Base-by-base conservation (phyloP, 1,284 basidiomycete genomes). In the Sanguinoderma infundibulare region DNA sequence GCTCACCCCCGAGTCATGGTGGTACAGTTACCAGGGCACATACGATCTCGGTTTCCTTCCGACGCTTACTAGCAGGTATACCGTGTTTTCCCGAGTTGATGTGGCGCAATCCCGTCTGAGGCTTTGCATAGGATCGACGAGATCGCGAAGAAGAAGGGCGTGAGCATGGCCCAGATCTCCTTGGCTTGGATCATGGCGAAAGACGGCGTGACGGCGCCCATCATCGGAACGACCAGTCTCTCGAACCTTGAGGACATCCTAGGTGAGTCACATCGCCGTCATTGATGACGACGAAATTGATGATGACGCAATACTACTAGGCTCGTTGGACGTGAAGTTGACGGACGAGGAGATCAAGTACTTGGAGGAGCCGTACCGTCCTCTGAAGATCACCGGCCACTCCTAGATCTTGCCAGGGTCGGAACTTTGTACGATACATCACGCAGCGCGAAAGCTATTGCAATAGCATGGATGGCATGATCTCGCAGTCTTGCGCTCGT, bases 181-280 rank as follows among this genome's bases (percentile, higher is more conserved):
- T 20, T 51, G 5, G 63, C 66, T 0, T 67, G 66, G 63, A 35
- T 61, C 38, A 49, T 66, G 36, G 38, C 66, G n/a, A 67, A 65
- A 57, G 60, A 60, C 0, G 79, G 72, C 35, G 80, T 86, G 14
- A 77, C 79, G 20, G 83, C 83, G 10, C 84, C 84, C 2, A 84
- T 86, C 65, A 77, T 86, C 15, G 84, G 85, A 0, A 80, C 80
- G 5, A 85, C 81, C 5, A 81, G 74, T 49, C 69, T 85, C 10
- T 72, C 80, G 64, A 83, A 84, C 68, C 70, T 87, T 10, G 73
- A 79, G 60, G 83, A 85, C 51, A 74, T 82, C 56, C 74, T 84
- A 28, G 79, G 81, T 84, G 46, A 57, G 61, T 34, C 34, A 32
- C 15, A 17, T n/a, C 8, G 36, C 8, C 12, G 17, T 22, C 10